A percentile compares a stretch with the other conserved stretches of the same genome.
These are phyloP conservation scores for Pseudozyma tsukubaensis DNA, from an alignment of 1,284 basidiomycete genomes.

Conservation along the genomic window DNA sequence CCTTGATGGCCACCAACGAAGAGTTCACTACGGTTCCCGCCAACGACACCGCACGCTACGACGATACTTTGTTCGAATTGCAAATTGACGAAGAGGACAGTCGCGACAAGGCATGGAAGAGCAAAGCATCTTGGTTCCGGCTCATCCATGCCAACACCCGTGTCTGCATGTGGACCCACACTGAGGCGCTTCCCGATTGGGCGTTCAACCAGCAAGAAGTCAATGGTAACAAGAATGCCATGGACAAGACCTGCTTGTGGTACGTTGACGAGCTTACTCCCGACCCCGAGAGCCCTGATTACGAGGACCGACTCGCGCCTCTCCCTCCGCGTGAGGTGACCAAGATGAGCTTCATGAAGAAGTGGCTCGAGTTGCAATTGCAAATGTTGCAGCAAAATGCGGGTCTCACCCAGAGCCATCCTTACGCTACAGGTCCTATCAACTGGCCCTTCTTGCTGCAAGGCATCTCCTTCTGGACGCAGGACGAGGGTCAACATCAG, in stretches of 20 bases:
- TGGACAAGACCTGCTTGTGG: slow-evolving; percentile 87
- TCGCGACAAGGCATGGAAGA: slow-evolving; percentile 36
- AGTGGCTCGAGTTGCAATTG: slow-evolving; percentile 91
- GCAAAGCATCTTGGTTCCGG: slow-evolving; percentile 59
- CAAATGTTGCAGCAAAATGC: slow-evolving; percentile 98
- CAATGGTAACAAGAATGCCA: slow-evolving; percentile 93
- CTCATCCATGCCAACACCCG: slow-evolving; percentile 84
- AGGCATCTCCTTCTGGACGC: slow-evolving; percentile 98
- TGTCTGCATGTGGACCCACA: slow-evolving; percentile 93
- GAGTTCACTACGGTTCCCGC: slow-evolving; percentile 81
- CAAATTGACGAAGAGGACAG: slow-evolving; percentile 43
- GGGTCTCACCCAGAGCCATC: slow-evolving; percentile 91
- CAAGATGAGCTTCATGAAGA: slow-evolving; percentile 89
- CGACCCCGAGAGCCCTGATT: slow-evolving; percentile 69
- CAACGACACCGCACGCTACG: slow-evolving; percentile 69
- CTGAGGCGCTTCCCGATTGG: slow-evolving; percentile 87
- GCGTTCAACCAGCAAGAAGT: slow-evolving; percentile 96
- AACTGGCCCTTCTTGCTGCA: slow-evolving; percentile 97
- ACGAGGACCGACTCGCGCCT: slow-evolving; percentile 53
- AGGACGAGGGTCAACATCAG: slow-evolving; percentile 82
- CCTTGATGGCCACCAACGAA: slow-evolving; percentile 96
- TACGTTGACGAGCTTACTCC: slow-evolving; percentile 84
- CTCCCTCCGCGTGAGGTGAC: slow-evolving; percentile 77
- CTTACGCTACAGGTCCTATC: slow-evolving; percentile 91
- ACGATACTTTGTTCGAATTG: slow-evolving; percentile 70